phyloP scores from a whole-genome alignment of 225 moss, liverwort and hornwort species.

The Neckera pumila region DNA sequence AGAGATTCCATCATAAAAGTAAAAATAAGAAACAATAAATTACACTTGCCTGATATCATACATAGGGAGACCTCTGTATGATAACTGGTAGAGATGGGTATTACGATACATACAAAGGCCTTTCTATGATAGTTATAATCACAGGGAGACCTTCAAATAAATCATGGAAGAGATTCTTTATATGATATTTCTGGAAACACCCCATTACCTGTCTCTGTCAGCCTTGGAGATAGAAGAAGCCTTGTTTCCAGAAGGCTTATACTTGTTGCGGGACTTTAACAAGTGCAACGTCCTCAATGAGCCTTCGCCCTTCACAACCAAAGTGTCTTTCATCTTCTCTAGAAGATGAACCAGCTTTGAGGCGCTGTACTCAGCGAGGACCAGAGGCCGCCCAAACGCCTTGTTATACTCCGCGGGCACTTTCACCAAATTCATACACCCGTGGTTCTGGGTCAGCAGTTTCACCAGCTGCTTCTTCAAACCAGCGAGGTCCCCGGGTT shows the following conservation, averaged over 20 bases:
- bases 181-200: too few relatives aligned
- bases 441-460: constrained; percentile 38
- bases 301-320: constrained; percentile 50
- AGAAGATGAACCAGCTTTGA: constrained; percentile 46
- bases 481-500: constrained; percentile 34
- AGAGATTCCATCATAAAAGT: neutral
- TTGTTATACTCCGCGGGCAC: constrained; percentile 66
- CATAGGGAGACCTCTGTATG: neutral
- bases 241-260: constrained; percentile 27
- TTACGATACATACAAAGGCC: neutral
- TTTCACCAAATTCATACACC: constrained; percentile 51
- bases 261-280: constrained; percentile 47
- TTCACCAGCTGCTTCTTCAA: constrained; percentile 61
- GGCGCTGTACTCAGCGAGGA: constrained; percentile 39
- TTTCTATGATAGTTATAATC: neutral
- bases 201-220: constrained; percentile 13
- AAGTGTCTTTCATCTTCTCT: constrained; percentile 62
- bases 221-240: constrained; percentile 1
- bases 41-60: neutral
- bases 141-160: neutral
- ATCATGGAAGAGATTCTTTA: neutral
- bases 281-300: constrained; percentile 28
- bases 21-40: too few relatives aligned
- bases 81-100: neutral
- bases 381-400: constrained; percentile 41